Evolutionary conservation across 495 filamentous ascomycete genomes (phyloP), one percentile per base, ranked within the genome.

Genomic region (Aspergillus sclerotiicarbonarius): DNA sequence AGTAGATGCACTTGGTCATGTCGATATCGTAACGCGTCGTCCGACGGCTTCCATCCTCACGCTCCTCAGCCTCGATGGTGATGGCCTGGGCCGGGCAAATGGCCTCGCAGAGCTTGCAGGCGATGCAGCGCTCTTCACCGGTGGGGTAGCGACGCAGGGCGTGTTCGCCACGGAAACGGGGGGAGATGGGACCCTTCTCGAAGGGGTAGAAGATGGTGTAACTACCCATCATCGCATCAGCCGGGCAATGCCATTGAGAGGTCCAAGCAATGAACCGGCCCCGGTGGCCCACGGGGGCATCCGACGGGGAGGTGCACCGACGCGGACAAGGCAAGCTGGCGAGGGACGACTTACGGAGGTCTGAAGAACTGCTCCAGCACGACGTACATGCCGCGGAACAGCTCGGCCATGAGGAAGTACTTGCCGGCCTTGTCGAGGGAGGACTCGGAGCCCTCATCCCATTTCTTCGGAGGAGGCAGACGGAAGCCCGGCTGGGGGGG

Each of bases 1-100:
- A 98, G 83, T 98, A 98, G 72, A 98, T 98, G 77, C 94, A 98
- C 81, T 98, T 98, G 70, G 94, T 98, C 94, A 98, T 98, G 81
- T 98, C 94, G 72, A 98, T 96, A 77, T 98, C 94, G 77, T 98
- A 98, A 69, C 92, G 85, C 51, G 93, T 96, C 48, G 94, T 98
- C 66, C 94, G 84, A 68, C 94, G 84, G 64, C 90, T 94, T 45
- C 94, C 94, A 67, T 98, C 94, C 67, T 87, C 90, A 75, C 94
- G 91, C 78, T 98, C 94, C 69, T 98, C 94, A 47, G 94, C 95
- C 78, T 98, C 94, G 66, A 98, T 98, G 20, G 93, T 98, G 71
- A 98, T 98, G 63, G 92, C 92, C 75, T 92, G 87, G 20, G 94
- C 94, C 12, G 94, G 94, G 82, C 94, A 98, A 73, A 98, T 87